A percentile compares a stretch with the other conserved stretches of the same genome.
Evolutionary conservation across 1,284 basidiomycete genomes (phyloP).

Genomic region (Ceratobasidium sp.): DNA sequence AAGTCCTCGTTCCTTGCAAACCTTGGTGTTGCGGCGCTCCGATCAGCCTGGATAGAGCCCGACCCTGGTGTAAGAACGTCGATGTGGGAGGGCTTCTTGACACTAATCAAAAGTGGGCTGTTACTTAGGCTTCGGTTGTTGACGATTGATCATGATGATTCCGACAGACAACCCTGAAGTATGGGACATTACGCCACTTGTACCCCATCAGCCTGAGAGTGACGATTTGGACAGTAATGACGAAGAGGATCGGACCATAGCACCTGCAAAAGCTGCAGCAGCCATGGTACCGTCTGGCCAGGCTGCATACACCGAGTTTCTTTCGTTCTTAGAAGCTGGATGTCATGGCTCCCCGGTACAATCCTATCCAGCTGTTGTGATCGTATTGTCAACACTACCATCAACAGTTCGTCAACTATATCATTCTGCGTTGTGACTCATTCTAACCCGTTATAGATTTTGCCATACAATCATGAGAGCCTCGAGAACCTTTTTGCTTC

Average conservation of each 20-base stretch:
- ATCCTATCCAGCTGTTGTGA: constrained; percentile 79
- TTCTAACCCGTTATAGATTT: constrained; percentile 45
- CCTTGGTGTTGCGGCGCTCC: constrained; percentile 63
- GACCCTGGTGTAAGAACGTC: constrained; percentile 71
- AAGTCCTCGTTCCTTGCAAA: constrained; percentile 19
- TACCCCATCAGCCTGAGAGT: constrained; percentile 46
- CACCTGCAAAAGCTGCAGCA: constrained; percentile 41
- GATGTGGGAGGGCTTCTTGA: constrained; percentile 76
- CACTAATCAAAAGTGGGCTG: constrained; percentile 74
- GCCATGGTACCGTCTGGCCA: not conserved
- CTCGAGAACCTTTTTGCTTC: constrained; percentile 68
- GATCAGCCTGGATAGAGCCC: constrained; percentile 80
- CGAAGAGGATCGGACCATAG: constrained; percentile 50
- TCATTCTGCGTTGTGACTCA: constrained; percentile 32
- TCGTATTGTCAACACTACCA: constrained; percentile 84
- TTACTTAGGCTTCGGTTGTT: not conserved
- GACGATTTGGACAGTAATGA: constrained; percentile 55
- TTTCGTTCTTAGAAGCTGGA: constrained; percentile 76
- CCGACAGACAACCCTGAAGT: constrained; percentile 66
- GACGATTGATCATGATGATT: constrained; percentile 3
- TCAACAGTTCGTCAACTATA: constrained; percentile 58
- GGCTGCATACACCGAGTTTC: constrained; percentile 73
- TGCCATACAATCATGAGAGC: constrained; percentile 54
- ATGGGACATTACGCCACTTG: constrained; percentile 62
- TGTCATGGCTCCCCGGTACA: constrained; percentile 79